phyloP scores from a whole-genome alignment of 345 rosid genomes.

The Theobroma cacao region DNA sequence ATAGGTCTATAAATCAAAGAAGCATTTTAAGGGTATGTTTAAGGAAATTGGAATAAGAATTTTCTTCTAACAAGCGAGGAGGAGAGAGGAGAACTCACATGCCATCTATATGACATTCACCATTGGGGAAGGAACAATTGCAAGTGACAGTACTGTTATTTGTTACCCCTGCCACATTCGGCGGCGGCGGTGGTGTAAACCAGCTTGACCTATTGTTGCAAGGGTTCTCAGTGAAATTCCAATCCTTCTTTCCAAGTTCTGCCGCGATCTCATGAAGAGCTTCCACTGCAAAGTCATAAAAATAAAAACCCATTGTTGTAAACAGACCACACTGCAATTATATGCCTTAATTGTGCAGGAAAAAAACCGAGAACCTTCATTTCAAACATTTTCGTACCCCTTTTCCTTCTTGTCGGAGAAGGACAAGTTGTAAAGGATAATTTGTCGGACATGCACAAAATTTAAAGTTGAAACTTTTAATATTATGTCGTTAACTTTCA shows the following conservation, averaged over 20 bases:
- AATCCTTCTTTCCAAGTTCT: slow-evolving; percentile 9
- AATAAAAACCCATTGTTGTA: background rate
- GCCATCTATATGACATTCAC: slow-evolving; percentile 25
- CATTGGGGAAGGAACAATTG: slow-evolving; percentile 20
- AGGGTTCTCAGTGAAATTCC: slow-evolving; percentile 29
- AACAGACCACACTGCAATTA: background rate
- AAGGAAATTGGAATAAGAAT: background rate
- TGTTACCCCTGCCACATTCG: background rate
- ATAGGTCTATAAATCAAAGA: background rate
- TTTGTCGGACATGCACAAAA: background rate
- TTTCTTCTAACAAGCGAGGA: background rate
- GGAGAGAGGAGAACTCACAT: slow-evolving; percentile 10
- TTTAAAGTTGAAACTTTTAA: background rate
- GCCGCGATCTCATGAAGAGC: slow-evolving; percentile 15
- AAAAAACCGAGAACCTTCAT: background rate
- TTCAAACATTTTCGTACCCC: background rate
- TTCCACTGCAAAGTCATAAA: background rate
- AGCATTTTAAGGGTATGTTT: too few relatives aligned
- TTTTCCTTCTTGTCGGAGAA: background rate
- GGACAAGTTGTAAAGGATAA: background rate
- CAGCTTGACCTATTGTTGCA: slow-evolving; percentile 37
- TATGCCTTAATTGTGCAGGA: background rate
- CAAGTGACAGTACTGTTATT: slow-evolving; percentile 23
- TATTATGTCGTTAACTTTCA: background rate
- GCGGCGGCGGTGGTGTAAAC: slow-evolving; percentile 22